Percentiles rank a stretch among this genome's conserved stretches.
Evolutionary conservation across 257 asterid species (phyloP).

Genomic region (Ligustrum vulgare): DNA sequence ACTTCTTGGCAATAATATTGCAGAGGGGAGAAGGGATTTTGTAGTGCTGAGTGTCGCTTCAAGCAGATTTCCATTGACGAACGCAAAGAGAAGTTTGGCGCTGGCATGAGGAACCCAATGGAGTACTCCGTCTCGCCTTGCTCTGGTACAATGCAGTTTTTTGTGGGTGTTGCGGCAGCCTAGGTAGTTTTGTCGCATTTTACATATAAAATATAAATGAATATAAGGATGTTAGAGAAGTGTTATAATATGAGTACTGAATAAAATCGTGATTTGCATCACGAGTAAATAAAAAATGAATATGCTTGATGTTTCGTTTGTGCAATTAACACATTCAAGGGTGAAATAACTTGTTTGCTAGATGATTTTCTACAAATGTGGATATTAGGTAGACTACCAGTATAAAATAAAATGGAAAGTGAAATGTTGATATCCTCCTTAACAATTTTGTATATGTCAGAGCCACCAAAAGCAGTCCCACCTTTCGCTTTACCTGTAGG

Average conservation of each 20-base stretch:
- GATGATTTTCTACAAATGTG: no score
- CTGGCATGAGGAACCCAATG: conserved; percentile 35
- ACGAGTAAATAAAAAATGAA: not conserved
- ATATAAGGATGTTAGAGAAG: not conserved
- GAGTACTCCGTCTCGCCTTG: conserved; percentile 64
- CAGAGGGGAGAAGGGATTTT: conserved; percentile 69
- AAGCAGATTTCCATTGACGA: conserved; percentile 52
- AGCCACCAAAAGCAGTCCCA: no score
- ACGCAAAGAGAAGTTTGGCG: conserved; percentile 39
- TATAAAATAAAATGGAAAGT: no score
- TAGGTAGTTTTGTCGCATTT: conserved; percentile 21
- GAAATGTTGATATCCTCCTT: no score
- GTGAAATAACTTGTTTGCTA: no score
- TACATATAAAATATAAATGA: conserved; percentile 1
- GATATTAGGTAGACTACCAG: no score
- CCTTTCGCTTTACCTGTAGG: no score
- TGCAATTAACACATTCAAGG: no score
- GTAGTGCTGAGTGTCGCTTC: conserved; percentile 59
- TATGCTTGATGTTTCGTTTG: not conserved
- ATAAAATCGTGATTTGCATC: not conserved
- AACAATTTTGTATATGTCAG: no score
- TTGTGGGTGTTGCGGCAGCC: conserved; percentile 64
- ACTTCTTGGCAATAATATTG: conserved; percentile 17
- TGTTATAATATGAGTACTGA: not conserved
- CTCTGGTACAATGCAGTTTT: conserved; percentile 47